A percentile compares a stretch with the other conserved stretches of the same genome.
These are phyloP conservation scores for Aspergillus campestris DNA, from an alignment of 495 filamentous ascomycete species.

Conservation along the genomic window DNA sequence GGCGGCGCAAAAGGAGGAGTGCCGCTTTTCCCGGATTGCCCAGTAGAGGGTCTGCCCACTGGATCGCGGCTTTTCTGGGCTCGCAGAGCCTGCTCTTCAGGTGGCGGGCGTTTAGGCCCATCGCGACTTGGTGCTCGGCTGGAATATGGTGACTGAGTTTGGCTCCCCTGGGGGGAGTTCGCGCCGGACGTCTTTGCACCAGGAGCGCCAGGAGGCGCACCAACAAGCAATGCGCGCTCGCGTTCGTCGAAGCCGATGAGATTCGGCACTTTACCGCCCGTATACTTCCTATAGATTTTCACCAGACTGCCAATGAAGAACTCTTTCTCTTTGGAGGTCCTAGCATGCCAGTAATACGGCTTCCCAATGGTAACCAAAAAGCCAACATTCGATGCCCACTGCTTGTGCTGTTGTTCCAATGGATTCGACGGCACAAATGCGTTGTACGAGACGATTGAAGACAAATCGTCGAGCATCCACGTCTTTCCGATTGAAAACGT, in stretches of 20 bases:
- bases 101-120: conserved; percentile 27
- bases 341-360: conserved; percentile 94
- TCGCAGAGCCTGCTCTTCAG: conserved; percentile 34
- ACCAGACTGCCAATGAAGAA: conserved; percentile 93
- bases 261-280: conserved; percentile 71
- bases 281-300: conserved; percentile 95
- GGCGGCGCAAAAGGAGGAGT: conserved; percentile 17
- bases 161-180: conserved; percentile 14
- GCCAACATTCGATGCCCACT: conserved; percentile 71
- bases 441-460: conserved; percentile 67
- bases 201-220: conserved; percentile 25
- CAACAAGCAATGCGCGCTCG: conserved; percentile 65
- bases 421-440: conserved; percentile 41
- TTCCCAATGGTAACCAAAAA: conserved; percentile 88
- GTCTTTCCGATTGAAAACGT: conserved; percentile 97
- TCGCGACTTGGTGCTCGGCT: conserved; percentile 31
- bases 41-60: conserved; percentile 33
- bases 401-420: conserved; percentile 56
- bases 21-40: conserved; percentile 20
- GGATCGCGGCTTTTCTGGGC: conserved; percentile 41
- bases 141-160: conserved; percentile 20
- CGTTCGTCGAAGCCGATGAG: conserved; percentile 73
- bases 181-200: conserved; percentile 23
- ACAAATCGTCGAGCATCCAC: conserved; percentile 87
- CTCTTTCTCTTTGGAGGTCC: conserved; percentile 87